Evolutionary conservation across 805 yeast genomes (phyloP).

Genomic region (Candida nonsorbophila): DNA sequence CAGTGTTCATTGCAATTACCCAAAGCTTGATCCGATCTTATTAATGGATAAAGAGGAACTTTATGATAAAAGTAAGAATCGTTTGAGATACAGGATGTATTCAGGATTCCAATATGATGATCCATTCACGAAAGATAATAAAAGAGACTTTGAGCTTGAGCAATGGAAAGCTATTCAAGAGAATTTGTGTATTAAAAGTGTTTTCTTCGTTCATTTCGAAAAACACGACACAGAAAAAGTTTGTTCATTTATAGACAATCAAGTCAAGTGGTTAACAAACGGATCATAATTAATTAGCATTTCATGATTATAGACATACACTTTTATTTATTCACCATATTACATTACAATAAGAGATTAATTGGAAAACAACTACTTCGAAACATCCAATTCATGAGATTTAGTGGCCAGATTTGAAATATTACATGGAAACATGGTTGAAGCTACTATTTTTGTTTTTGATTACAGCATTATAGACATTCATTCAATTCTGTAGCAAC

Average conservation of each 20-base stretch:
- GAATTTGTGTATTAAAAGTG: constrained; percentile 19
- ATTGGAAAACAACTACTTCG: no score
- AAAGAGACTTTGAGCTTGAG: constrained; percentile 24
- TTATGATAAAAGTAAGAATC: constrained; percentile 17
- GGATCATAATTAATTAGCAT: no score
- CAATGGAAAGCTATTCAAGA: constrained; percentile 25
- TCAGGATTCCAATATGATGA: constrained; percentile 16
- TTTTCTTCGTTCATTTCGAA: constrained; percentile 19
- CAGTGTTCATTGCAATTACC: constrained; percentile 30
- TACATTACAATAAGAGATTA: no score
- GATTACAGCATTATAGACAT: no score
- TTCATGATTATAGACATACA: no score
- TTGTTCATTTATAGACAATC: constrained; percentile 22
- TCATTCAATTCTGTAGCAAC: no score
- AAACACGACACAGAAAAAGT: constrained; percentile 14
- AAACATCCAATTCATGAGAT: no score
- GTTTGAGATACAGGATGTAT: constrained; percentile 22
- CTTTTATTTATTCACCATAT: no score
- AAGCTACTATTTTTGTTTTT: no score
- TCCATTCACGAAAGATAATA: constrained; percentile 6
- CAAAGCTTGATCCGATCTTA: constrained; percentile 28
- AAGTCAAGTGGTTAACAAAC: constrained; percentile 21
- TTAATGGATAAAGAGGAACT: constrained; percentile 18
- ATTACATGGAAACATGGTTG: no score
- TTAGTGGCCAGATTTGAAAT: no score